Conservation (phyloP, 2,329 filamentous ascomycete species). For the Penicillium sumatraense region DNA sequence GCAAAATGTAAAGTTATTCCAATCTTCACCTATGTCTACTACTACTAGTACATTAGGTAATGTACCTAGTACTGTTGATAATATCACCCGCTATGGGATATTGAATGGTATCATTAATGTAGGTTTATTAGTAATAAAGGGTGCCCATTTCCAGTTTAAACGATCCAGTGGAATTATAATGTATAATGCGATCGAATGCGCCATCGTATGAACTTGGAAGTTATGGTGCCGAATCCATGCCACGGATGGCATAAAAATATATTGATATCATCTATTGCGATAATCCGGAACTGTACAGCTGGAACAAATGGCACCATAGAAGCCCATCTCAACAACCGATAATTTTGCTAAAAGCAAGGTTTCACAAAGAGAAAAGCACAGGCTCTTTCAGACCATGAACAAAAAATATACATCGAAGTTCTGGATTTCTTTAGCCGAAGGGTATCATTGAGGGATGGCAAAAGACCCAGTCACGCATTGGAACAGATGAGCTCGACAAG, state of each 20-base stretch:
- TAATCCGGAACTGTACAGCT: conserved; percentile 15
- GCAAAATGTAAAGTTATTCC: conserved; percentile 5
- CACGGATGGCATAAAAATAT: not conserved
- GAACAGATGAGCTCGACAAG: not conserved
- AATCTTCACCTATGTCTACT: not conserved
- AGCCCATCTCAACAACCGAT: not conserved
- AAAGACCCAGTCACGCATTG: conserved; percentile 21
- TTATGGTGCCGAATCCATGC: too few relatives aligned
- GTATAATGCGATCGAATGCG: too few relatives aligned
- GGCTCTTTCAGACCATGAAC: not conserved
- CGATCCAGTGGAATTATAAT: too few relatives aligned
- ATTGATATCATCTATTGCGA: conserved; percentile 14
- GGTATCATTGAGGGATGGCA: conserved; percentile 39
- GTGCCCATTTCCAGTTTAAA: too few relatives aligned
- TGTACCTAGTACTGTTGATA: not conserved
- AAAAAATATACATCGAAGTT: conserved; percentile 18
- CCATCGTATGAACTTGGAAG: too few relatives aligned
- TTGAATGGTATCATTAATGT: too few relatives aligned
- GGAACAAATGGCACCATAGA: conserved; percentile 10
- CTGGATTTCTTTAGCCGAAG: conserved; percentile 29
- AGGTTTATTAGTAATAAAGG: too few relatives aligned
- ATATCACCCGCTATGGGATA: too few relatives aligned
- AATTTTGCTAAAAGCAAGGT: not conserved
- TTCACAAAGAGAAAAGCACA: not conserved
- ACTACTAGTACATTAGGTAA: not conserved